Base-by-base conservation (phyloP, 148 eudicot species). In the Nepenthes gracilis region DNA sequence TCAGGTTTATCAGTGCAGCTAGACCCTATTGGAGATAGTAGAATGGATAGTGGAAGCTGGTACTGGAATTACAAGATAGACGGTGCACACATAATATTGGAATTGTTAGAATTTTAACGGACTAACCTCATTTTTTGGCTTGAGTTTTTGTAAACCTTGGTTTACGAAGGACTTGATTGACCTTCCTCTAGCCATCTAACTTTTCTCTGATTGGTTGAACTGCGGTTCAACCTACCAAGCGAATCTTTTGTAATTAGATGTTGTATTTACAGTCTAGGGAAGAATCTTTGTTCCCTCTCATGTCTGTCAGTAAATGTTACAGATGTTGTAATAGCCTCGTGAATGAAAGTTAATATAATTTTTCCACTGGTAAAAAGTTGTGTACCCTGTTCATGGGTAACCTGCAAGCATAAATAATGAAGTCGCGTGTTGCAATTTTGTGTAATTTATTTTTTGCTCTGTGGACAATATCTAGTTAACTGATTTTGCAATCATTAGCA, bases 21-120 rank as follows among this genome's bases (percentile, higher is more conserved):
- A 70, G 71, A 78, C 53, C 83, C 83, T 37, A 79, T 93, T 58
- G 82, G 81, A 74, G 79, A 79, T 47, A 57, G 63, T 2, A 72
- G 77, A 66, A 81, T 84, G 74, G 83, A 86, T 60, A 69, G 67
- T 12, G 99, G 96, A 74, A 88, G 89, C 80, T 93, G 96, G 99
- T 86, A 63, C 67, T 93, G 99, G 99, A 76, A 66, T 58, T 89
- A 93, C 85, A 78, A 72, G 66, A 68, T 77, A 73, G 82, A 70
- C 5, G 96, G 85, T 67, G 61, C 74, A 50, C 96, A 82, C 59
- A 59, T 93, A 72, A 78, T 82, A 66, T 67, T 93, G 66, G 86
- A 84, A 76, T 71, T 86, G 82, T 77, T 82, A 68, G 95, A 84
- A 70, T 62, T 69, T 56, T 85, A 77, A 74, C 70, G 43, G 61